Base-by-base conservation (phyloP, 2,329 filamentous ascomycete species). In the Alternaria consortialis region DNA sequence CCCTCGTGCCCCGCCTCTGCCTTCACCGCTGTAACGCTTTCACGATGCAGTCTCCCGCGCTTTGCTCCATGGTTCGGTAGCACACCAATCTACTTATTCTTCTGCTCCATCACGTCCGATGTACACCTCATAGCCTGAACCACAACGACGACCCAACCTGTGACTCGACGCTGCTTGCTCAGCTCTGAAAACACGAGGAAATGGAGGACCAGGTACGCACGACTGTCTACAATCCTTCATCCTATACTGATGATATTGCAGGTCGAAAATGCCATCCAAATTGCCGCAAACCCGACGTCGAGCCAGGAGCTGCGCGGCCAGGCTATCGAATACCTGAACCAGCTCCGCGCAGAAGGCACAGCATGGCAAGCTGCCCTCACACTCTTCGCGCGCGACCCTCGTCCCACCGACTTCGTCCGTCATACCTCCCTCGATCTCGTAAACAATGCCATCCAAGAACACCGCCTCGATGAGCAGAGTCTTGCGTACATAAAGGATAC, bases 221-320 rank as follows among this genome's bases (percentile, higher is more conserved):
- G 15, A 36, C 4, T 50, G 11, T 46, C 48, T 27, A n/a, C 46
- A 34, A 57, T 43, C 40, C 5, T 11, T 29, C 8, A 23, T 4
- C 7, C 13, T 50, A 31, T 47, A 32, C 48, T 54, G 17, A 51
- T 32, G 9, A 52, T 53, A 3, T 51, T 50, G 37, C 59, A 97
- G 92, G 90, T 97, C 80, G 91, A 95, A 83, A 94, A 92, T 83
- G 95, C 95, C 80, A 95, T 98, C 83, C 89, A 95, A 80, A 96
- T 98, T 82, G 92, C 93, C 80, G 95, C 90, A 84, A 90, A 94
- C 80, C 92, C 92, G 61, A 82, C 86, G 73, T 91, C 93, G 72
- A 88, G 94, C 80, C 88, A 79, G 66, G 73, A 75, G 56, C 70
- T 80, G 56, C 93, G 97, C 83, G 94, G 94, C 68, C 91, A 97